Conservation (phyloP, 176 grass and related monocot species). For the Poa pratensis region DNA sequence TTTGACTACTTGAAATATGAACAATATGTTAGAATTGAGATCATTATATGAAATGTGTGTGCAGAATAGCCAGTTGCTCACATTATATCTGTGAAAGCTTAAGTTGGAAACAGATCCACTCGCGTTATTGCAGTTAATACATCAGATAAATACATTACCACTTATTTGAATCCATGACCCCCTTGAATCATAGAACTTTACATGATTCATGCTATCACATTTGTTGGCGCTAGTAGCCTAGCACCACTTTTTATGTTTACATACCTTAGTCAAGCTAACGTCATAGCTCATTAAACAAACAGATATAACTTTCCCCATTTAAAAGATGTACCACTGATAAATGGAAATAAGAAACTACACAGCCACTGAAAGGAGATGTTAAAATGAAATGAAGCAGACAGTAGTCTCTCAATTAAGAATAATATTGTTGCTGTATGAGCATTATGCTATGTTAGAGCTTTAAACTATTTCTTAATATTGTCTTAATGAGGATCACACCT, state of each 20-base stretch:
- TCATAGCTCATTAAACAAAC: neutral
- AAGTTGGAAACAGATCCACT: neutral
- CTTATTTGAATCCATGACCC: neutral
- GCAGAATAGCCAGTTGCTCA: neutral
- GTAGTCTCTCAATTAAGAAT: neutral
- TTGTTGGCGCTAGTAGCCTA: slow-evolving; percentile 16
- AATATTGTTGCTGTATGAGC: slow-evolving; percentile 7
- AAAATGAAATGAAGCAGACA: slow-evolving; percentile 13
- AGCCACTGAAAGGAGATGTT: neutral
- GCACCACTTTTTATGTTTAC: slow-evolving; percentile 8
- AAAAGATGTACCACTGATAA: neutral
- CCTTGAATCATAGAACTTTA: neutral
- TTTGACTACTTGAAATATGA: slow-evolving; percentile 10
- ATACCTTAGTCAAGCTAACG: slow-evolving; percentile 14
- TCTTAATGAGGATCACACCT: neutral
- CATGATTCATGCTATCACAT: neutral
- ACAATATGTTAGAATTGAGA: neutral
- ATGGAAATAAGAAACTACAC: slow-evolving; percentile 11
- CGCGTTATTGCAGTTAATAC: neutral
- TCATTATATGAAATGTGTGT: neutral
- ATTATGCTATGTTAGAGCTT: slow-evolving; percentile 1
- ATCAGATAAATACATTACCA: neutral
- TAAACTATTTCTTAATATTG: slow-evolving; percentile 14
- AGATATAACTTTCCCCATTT: neutral
- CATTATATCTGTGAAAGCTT: slow-evolving; percentile 23